Evolutionary conservation across 2,329 filamentous ascomycete genomes (phyloP).

Genomic region (Trichophyton equinum): DNA sequence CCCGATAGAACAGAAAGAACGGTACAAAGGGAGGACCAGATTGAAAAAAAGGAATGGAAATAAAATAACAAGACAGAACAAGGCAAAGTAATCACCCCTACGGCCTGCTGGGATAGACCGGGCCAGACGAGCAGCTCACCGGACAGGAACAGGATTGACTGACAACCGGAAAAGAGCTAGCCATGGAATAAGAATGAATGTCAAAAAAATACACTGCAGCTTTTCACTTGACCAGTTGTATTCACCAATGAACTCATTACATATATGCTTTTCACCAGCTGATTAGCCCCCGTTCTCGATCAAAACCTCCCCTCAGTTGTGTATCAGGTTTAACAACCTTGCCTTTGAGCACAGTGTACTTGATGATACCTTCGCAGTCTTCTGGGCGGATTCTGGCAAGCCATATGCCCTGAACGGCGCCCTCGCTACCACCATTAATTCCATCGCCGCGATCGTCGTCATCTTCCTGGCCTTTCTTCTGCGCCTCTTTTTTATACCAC

Average conservation of each 20-base stretch:
- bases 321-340: conserved; percentile 83
- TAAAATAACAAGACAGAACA: background rate
- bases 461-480: conserved; percentile 22
- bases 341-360: conserved; percentile 79
- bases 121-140: background rate
- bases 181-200: background rate
- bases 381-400: conserved; percentile 71
- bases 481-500: conserved; percentile 21
- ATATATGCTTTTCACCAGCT: conserved; percentile 56
- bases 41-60: background rate
- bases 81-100: background rate
- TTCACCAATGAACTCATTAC: background rate
- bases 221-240: background rate
- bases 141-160: background rate
- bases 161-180: background rate
- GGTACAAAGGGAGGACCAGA: background rate
- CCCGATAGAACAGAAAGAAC: background rate
- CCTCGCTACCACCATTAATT: conserved; percentile 29
- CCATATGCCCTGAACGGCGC: conserved; percentile 85
- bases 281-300: conserved; percentile 62
- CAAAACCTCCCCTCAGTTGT: conserved; percentile 82
- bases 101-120: background rate
- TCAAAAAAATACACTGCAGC: background rate
- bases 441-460: conserved; percentile 4
- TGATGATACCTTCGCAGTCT: conserved; percentile 84